phyloP scores from a whole-genome alignment of 2,329 filamentous ascomycete species.

The Pyricularia pennisetigena region DNA sequence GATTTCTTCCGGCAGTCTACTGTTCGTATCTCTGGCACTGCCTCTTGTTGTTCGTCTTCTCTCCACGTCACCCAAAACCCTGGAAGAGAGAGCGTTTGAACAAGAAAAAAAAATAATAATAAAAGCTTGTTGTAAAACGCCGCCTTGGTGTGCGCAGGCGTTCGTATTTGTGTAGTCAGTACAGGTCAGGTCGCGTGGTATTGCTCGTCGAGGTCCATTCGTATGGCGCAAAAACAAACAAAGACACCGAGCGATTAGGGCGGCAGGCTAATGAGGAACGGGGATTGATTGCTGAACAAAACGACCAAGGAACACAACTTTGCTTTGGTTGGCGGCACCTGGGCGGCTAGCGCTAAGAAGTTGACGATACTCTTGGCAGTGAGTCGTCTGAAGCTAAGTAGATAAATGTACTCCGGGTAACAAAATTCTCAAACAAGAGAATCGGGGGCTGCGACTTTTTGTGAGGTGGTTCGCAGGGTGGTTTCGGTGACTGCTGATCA shows the following conservation, averaged over 20 bases:
- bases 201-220: not conserved
- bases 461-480: conserved; percentile 1
- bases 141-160: not conserved
- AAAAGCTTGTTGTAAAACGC: not conserved
- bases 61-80: not conserved
- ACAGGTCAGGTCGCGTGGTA: not conserved
- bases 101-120: too few species aligned
- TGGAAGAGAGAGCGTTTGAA: too few species aligned
- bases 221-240: not conserved
- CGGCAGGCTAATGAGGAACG: not conserved
- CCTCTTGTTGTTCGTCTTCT: not conserved
- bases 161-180: not conserved
- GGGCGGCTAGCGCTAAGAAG: not conserved
- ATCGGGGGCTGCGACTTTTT: not conserved
- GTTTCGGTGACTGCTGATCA: conserved; percentile 29
- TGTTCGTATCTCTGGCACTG: not conserved
- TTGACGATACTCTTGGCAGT: not conserved
- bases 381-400: not conserved
- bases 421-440: not conserved
- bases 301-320: not conserved
- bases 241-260: not conserved
- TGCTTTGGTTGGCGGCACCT: not conserved
- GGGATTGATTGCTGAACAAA: not conserved
- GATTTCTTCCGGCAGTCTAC: not conserved
- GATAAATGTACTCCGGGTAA: not conserved